A percentile compares a stretch with the other conserved stretches of the same genome.
Conservation (phyloP, 192 early-diverging fungal species). For the Backusella macrospora region DNA sequence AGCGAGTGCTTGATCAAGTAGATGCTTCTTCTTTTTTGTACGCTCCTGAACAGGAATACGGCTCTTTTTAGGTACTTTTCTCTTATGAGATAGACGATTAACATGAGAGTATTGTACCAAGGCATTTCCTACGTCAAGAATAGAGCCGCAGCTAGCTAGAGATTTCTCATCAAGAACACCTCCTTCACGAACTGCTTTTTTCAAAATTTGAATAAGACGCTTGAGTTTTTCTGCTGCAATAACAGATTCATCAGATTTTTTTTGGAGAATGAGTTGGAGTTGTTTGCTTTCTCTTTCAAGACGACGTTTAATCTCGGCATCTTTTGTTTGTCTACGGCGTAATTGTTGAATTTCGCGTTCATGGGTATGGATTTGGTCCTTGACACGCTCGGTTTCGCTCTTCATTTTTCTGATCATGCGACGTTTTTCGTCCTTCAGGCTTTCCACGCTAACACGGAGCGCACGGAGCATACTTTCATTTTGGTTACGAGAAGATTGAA, state of each 20-base stretch:
- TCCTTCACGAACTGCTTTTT: slow-evolving; percentile 38
- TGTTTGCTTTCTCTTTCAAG: slow-evolving; percentile 54
- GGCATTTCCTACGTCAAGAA: slow-evolving; percentile 25
- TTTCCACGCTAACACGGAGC: slow-evolving; percentile 67
- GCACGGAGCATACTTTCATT: slow-evolving; percentile 64
- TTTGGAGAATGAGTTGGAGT: slow-evolving; percentile 57
- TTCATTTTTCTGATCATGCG: slow-evolving; percentile 76
- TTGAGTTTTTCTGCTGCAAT: slow-evolving; percentile 42
- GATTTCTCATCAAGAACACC: slow-evolving; percentile 31
- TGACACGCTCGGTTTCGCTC: slow-evolving; percentile 62
- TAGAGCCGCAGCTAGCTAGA: slow-evolving; percentile 32
- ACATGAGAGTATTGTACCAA: slow-evolving; percentile 27
- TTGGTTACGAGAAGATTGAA: slow-evolving; percentile 48
- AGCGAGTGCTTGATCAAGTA: slow-evolving; percentile 51
- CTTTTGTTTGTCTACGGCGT: slow-evolving; percentile 51
- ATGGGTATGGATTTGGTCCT: slow-evolving; percentile 57
- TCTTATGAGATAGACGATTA: slow-evolving; percentile 8
- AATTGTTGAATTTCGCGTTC: slow-evolving; percentile 63
- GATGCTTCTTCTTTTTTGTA: slow-evolving; percentile 50
- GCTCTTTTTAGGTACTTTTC: not conserved
- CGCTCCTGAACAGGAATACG: slow-evolving; percentile 21
- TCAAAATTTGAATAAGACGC: slow-evolving; percentile 49
- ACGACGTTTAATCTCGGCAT: slow-evolving; percentile 47
- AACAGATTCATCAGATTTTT: slow-evolving; percentile 55
- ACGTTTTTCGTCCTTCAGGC: slow-evolving; percentile 73